Conservation (phyloP, 164 flowering plant species). For the Annona squamosa region DNA sequence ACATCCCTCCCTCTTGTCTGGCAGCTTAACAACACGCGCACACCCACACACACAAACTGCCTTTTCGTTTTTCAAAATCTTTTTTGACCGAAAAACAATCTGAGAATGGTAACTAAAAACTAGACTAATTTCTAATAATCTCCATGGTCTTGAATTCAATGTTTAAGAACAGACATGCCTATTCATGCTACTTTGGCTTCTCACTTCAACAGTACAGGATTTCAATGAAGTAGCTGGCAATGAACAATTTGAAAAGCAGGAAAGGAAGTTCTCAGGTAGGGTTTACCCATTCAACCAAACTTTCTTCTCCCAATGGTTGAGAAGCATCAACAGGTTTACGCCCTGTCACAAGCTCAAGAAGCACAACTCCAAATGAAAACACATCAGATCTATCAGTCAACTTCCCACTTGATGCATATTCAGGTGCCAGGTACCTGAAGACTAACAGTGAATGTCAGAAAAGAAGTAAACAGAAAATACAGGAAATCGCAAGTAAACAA, state of each 20-base stretch:
- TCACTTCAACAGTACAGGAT: neutral
- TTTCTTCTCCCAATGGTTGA: conserved; percentile 62
- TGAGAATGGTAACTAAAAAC: too few species aligned
- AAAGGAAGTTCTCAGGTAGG: neutral
- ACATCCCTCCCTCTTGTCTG: too few species aligned
- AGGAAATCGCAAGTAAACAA: neutral
- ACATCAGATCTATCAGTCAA: conserved; percentile 82
- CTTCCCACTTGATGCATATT: conserved; percentile 80
- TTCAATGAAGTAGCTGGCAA: neutral
- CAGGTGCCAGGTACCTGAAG: conserved; percentile 80
- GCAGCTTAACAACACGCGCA: too few species aligned
- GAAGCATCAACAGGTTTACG: conserved; percentile 54
- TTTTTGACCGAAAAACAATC: too few species aligned
- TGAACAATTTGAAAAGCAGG: neutral
- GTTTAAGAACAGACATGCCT: neutral
- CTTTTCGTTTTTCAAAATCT: too few species aligned
- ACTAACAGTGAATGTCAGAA: conserved; percentile 1
- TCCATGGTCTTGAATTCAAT: too few species aligned
- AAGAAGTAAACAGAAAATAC: neutral
- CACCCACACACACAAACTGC: too few species aligned
- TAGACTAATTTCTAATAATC: too few species aligned
- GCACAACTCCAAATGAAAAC: conserved; percentile 79
- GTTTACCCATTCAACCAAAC: conserved; percentile 78
- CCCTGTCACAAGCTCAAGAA: conserved; percentile 72
- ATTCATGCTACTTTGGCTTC: neutral